Evolutionary conservation across 2,329 filamentous ascomycete species (phyloP).

Genomic region (Diaporthe sp.): DNA sequence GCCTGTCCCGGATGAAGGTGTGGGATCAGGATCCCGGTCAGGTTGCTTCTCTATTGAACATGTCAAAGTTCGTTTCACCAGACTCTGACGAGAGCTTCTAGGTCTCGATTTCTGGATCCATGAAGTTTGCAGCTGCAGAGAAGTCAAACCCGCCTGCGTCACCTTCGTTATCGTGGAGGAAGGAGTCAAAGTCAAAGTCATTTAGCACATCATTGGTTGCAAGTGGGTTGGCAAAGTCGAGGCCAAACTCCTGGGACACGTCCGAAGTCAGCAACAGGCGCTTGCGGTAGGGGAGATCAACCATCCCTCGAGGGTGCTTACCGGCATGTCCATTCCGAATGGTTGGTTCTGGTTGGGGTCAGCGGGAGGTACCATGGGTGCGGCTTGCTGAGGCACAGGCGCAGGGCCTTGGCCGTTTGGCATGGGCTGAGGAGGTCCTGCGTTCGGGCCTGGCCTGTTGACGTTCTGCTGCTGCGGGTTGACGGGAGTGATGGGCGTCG

Average conservation of each 20-base stretch:
- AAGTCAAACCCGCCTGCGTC: slow-evolving; percentile 69
- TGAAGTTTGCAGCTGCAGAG: slow-evolving; percentile 62
- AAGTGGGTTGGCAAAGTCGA: slow-evolving; percentile 71
- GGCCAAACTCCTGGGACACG: slow-evolving; percentile 57
- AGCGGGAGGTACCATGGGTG: slow-evolving; percentile 60
- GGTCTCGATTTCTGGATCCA: slow-evolving; percentile 67
- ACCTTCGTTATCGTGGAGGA: slow-evolving; percentile 71
- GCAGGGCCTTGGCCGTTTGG: slow-evolving; percentile 61
- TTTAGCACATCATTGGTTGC: slow-evolving; percentile 71
- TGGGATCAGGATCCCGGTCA: slow-evolving; percentile 19
- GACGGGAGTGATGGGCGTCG: slow-evolving; percentile 74
- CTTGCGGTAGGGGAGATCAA: slow-evolving; percentile 4
- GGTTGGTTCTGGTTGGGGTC: slow-evolving; percentile 63
- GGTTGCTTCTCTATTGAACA: slow-evolving; percentile 11
- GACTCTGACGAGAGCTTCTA: slow-evolving; percentile 19
- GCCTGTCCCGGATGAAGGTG: slow-evolving; percentile 30
- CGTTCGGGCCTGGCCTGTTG: slow-evolving; percentile 60
- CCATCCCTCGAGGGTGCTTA: slow-evolving; percentile 50
- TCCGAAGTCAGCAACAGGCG: slow-evolving; percentile 43
- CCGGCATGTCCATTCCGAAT: slow-evolving; percentile 65
- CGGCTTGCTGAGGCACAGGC: slow-evolving; percentile 58
- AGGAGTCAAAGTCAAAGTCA: slow-evolving; percentile 79
- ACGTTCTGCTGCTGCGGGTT: slow-evolving; percentile 62
- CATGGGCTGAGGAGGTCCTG: slow-evolving; percentile 54
- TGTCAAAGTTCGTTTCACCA: slow-evolving; percentile 11